A percentile compares a stretch with the other conserved stretches of the same genome.
phyloP scores from a whole-genome alignment of 73 alveolate genomes.

The Stentor roeselii region DNA sequence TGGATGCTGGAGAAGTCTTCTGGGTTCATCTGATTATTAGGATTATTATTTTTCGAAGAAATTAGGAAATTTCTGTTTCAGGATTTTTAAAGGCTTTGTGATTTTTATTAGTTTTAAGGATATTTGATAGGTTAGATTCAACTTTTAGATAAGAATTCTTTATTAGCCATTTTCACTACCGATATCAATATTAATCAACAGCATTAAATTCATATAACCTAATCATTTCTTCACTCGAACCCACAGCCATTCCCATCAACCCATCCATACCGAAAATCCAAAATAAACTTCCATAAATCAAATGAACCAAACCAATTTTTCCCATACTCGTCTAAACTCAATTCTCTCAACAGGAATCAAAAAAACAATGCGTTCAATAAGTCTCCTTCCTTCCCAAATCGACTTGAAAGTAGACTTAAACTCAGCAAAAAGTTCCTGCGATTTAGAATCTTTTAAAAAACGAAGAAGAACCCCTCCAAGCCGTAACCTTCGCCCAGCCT shows the following conservation, averaged over 20 bases:
- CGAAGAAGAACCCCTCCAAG: not conserved
- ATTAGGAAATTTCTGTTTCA: no score
- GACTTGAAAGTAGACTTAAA: not conserved
- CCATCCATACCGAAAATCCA: not conserved
- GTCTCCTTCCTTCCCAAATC: not conserved
- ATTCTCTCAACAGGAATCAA: not conserved
- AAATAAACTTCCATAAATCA: not conserved
- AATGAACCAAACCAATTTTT: not conserved
- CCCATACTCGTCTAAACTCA: not conserved
- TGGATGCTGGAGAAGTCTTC: no score
- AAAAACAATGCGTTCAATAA: not conserved
- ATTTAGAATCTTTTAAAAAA: not conserved
- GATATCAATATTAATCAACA: not conserved
- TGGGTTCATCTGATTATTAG: no score
- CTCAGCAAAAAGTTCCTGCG: not conserved
- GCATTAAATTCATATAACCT: not conserved
- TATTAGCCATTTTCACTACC: no score
- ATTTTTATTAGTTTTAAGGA: no score
- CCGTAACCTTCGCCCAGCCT: not conserved
- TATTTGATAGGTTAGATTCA: no score
- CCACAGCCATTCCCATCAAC: not conserved
- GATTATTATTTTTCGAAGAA: no score
- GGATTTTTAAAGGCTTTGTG: no score
- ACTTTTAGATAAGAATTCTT: no score
- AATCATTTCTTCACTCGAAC: not conserved